These are phyloP conservation scores for Venturia carpophila DNA, from an alignment of 2,329 filamentous ascomycete species.

Conservation along the genomic window DNA sequence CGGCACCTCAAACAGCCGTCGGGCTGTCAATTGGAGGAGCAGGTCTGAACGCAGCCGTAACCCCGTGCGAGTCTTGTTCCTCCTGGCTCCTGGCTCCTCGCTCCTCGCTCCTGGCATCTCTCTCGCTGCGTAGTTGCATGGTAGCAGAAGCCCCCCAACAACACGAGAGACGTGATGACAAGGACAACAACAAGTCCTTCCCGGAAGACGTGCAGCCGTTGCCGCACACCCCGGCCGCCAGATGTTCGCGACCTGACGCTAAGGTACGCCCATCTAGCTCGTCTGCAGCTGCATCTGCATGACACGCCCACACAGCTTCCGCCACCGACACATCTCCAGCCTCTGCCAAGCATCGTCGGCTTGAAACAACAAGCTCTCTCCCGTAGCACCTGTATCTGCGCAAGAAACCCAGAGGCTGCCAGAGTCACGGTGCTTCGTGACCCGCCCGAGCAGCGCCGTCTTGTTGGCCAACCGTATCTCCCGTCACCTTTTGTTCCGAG, in stretches of 20 bases:
- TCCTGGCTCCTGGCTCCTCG: too few relatives aligned
- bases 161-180: too few relatives aligned
- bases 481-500: background rate
- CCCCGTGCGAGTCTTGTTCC: background rate
- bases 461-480: background rate
- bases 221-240: background rate
- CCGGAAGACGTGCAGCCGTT: background rate
- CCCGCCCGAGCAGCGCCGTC: background rate
- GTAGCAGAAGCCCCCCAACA: too few relatives aligned
- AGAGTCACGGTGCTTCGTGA: background rate
- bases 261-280: background rate
- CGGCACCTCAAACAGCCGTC: slow-evolving; percentile 6
- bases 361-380: background rate
- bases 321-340: background rate
- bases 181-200: background rate
- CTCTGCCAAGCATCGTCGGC: slow-evolving; percentile 6
- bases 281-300: background rate
- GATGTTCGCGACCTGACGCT: background rate
- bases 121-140: too few relatives aligned
- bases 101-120: background rate
- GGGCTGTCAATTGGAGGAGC: background rate
- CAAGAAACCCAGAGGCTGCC: background rate
- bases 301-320: background rate
- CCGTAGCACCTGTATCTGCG: background rate
- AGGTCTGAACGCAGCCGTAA: background rate